Evolutionary conservation across 192 early-diverging fungal genomes (phyloP).

Genomic region (Backusella mclennaniae): DNA sequence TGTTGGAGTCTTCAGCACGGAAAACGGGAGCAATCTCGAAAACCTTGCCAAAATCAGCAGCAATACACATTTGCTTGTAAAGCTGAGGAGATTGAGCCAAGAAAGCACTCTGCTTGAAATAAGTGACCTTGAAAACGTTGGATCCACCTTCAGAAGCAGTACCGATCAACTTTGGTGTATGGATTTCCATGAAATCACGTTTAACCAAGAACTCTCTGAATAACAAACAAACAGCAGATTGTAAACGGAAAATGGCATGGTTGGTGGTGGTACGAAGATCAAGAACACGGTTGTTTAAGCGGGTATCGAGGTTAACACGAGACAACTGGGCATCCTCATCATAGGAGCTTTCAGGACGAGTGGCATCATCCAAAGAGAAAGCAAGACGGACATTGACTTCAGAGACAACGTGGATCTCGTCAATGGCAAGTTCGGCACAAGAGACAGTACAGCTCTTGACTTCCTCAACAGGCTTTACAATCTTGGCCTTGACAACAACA

Average conservation of each 20-base stretch:
- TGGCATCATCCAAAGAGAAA: slow-evolving; percentile 91
- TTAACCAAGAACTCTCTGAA: slow-evolving; percentile 93
- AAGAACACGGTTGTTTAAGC: slow-evolving; percentile 92
- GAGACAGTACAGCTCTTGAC: slow-evolving; percentile 93
- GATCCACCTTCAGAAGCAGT: slow-evolving; percentile 96
- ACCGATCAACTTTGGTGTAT: slow-evolving; percentile 95
- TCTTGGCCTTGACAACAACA: slow-evolving; percentile 79
- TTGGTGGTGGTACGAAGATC: slow-evolving; percentile 95
- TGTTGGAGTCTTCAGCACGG: slow-evolving; percentile 97
- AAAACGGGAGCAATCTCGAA: slow-evolving; percentile 97
- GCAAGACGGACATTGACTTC: slow-evolving; percentile 77
- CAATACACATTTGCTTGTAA: slow-evolving; percentile 99
- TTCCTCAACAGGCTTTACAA: slow-evolving; percentile 76
- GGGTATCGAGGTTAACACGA: slow-evolving; percentile 86
- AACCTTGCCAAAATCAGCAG: slow-evolving; percentile 96
- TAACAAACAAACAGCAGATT: slow-evolving; percentile 87
- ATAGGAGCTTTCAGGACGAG: slow-evolving; percentile 78
- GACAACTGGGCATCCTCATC: slow-evolving; percentile 66
- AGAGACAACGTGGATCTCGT: slow-evolving; percentile 70
- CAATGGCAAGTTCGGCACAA: slow-evolving; percentile 87
- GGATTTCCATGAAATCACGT: slow-evolving; percentile 91
- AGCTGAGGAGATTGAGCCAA: slow-evolving; percentile 98
- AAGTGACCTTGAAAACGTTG: slow-evolving; percentile 96
- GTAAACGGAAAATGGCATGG: slow-evolving; percentile 97
- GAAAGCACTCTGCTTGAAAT: slow-evolving; percentile 93